These are phyloP conservation scores for Tylopilus sp. DNA, from an alignment of 768 basidiomycete genomes.

Conservation along the genomic window DNA sequence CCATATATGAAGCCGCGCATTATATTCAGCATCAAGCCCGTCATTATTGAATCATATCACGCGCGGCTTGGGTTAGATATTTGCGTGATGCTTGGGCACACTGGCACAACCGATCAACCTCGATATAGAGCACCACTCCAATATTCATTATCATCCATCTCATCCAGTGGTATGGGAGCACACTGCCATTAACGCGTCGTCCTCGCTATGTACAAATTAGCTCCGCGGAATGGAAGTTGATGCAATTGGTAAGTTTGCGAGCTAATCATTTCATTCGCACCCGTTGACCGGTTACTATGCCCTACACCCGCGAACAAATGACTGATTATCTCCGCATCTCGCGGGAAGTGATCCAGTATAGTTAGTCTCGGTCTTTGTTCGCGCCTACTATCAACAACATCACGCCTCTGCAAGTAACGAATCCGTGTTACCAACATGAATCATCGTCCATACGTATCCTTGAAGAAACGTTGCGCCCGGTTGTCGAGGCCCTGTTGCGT, in stretches of 20 bases:
- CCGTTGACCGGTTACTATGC: slow-evolving; percentile 5
- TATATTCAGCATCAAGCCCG: background rate
- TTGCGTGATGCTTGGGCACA: slow-evolving; percentile 1
- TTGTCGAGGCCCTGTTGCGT: background rate
- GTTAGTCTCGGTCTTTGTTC: slow-evolving; percentile 9
- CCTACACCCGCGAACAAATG: slow-evolving; percentile 16
- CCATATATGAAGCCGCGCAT: background rate
- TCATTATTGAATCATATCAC: background rate
- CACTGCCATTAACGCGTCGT: background rate
- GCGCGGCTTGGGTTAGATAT: background rate
- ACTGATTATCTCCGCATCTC: slow-evolving; percentile 21
- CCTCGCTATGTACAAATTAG: background rate
- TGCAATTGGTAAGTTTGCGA: slow-evolving; percentile 8
- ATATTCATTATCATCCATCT: slow-evolving; percentile 1
- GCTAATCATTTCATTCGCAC: slow-evolving; percentile 13
- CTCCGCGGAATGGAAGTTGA: slow-evolving; percentile 24
- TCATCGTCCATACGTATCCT: background rate
- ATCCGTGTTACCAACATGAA: background rate
- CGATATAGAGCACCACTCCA: slow-evolving; percentile 4
- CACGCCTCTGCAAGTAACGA: background rate
- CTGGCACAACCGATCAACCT: slow-evolving; percentile 7
- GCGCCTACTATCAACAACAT: background rate
- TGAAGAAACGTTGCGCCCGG: background rate
- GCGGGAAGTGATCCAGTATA: slow-evolving; percentile 5
- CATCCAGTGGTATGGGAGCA: background rate